Evolutionary conservation across 495 filamentous ascomycete genomes (phyloP).

Genomic region (Penicillium cataractarum): DNA sequence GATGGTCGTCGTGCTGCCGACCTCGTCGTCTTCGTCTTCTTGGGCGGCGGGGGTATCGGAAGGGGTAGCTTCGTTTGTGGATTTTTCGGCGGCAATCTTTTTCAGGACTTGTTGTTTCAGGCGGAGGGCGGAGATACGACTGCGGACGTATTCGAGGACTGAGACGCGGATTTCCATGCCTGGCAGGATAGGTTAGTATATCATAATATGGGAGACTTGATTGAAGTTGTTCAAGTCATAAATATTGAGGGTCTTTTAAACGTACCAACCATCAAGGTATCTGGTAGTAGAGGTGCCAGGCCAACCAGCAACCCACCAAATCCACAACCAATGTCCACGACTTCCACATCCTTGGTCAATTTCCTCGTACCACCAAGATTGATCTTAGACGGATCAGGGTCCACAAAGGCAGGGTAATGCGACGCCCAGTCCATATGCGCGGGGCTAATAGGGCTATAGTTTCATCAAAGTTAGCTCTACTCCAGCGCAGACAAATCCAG

Average conservation of each 20-base stretch:
- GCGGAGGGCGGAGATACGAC: slow-evolving; percentile 81
- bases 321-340: slow-evolving; percentile 97
- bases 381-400: slow-evolving; percentile 37
- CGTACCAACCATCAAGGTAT: slow-evolving; percentile 78
- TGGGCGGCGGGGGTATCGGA: neutral
- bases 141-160: slow-evolving; percentile 86
- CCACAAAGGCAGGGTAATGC: slow-evolving; percentile 75
- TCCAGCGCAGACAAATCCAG: neutral
- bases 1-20: slow-evolving; percentile 25
- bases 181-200: slow-evolving; percentile 19
- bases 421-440: slow-evolving; percentile 88
- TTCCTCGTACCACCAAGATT: slow-evolving; percentile 42
- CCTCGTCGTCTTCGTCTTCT: slow-evolving; percentile 38
- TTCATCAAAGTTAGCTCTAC: slow-evolving; percentile 21
- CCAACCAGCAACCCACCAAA: slow-evolving; percentile 91
- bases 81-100: slow-evolving; percentile 15
- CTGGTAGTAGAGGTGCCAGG: slow-evolving; percentile 76
- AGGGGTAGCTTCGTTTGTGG: slow-evolving; percentile 3
- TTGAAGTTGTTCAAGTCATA: neutral
- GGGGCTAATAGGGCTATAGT: slow-evolving; percentile 73
- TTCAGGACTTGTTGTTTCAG: slow-evolving; percentile 59
- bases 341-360: slow-evolving; percentile 72
- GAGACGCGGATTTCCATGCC: slow-evolving; percentile 89
- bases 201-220: neutral
- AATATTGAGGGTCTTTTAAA: slow-evolving; percentile 5